Conservation (phyloP, 768 basidiomycete species). For the Panaeolus papilionaceus region DNA sequence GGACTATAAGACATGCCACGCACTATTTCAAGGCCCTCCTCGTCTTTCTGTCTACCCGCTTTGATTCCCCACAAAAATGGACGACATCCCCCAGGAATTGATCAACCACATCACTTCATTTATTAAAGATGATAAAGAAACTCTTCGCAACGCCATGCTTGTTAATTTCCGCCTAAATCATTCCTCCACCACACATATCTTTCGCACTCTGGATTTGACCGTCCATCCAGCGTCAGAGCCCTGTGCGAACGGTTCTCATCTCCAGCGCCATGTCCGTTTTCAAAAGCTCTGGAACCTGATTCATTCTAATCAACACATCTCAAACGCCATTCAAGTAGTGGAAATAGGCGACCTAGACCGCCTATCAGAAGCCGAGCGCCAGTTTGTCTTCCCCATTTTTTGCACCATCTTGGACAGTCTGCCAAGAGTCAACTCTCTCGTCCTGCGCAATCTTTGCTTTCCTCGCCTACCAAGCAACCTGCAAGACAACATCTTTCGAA, state of each 20-base stretch:
- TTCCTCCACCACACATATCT: neutral
- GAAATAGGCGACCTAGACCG: neutral
- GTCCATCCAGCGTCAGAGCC: neutral
- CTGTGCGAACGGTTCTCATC: neutral
- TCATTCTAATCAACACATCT: neutral
- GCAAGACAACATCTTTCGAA: neutral
- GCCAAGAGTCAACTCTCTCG: neutral
- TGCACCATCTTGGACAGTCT: neutral
- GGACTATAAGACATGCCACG: neutral
- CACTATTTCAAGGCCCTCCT: neutral
- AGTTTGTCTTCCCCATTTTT: neutral
- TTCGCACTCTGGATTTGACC: neutral
- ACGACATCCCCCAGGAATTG: neutral
- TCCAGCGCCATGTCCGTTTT: neutral
- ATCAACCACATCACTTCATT: slow-evolving; percentile 1
- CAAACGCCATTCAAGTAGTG: neutral
- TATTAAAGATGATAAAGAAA: neutral
- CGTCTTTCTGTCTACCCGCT: neutral
- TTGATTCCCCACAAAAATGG: neutral
- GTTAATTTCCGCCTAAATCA: neutral
- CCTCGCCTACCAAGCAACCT: neutral
- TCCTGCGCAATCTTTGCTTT: neutral
- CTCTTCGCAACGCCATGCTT: neutral
- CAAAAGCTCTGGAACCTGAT: neutral
- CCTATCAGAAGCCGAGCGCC: neutral